Conservation (phyloP, 2,329 filamentous ascomycete species). For the Epichloe gansuensis region DNA sequence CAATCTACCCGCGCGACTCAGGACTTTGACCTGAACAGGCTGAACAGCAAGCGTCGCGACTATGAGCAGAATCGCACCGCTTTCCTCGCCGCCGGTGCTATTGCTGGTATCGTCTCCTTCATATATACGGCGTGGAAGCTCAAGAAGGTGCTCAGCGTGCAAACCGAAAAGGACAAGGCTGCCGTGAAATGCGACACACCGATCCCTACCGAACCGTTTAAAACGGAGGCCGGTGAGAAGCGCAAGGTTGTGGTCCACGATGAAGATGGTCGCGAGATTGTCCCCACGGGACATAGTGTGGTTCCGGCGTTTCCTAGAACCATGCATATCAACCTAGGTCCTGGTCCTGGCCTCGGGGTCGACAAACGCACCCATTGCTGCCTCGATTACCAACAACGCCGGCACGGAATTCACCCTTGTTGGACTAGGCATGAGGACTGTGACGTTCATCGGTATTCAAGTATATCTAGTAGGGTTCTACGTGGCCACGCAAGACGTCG, state of each 20-base stretch:
- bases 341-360: conserved; percentile 11
- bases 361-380: conserved; percentile 20
- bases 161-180: conserved; percentile 23
- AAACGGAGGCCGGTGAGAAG: conserved; percentile 35
- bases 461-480: conserved; percentile 95
- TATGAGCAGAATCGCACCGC: conserved; percentile 39
- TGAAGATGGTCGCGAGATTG: conserved; percentile 58
- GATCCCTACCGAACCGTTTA: conserved; percentile 33
- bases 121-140: conserved; percentile 41
- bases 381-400: conserved; percentile 26
- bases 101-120: conserved; percentile 37
- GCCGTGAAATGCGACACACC: conserved; percentile 30
- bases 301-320: conserved; percentile 68
- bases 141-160: conserved; percentile 26
- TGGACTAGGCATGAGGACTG: conserved; percentile 76
- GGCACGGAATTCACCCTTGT: conserved; percentile 72
- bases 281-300: conserved; percentile 70
- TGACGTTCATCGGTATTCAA: conserved; percentile 80
- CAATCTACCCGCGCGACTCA: conserved; percentile 28
- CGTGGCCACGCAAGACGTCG: conserved; percentile 71
- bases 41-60: conserved; percentile 33
- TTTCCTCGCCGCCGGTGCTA: conserved; percentile 38
- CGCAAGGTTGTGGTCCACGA: conserved; percentile 52
- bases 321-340: conserved; percentile 44
- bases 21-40: conserved; percentile 36